Evolutionary conservation across 805 yeast species (phyloP).

Genomic region (Saccharomycopsis microspora): DNA sequence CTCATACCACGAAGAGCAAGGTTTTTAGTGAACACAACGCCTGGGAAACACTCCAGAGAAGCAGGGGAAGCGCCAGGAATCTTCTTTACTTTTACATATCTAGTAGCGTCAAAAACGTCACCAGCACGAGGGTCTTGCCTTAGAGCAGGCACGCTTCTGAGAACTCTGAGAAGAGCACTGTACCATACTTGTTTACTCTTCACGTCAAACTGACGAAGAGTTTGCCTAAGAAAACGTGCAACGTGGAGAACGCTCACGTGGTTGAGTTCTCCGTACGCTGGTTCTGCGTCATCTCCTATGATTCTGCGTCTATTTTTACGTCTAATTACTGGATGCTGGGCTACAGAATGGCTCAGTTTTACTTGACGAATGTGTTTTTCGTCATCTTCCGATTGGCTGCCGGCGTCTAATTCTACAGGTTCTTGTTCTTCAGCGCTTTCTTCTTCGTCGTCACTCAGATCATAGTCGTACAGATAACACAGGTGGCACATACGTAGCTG

Average conservation of each 20-base stretch:
- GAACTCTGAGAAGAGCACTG: slow-evolving; percentile 33
- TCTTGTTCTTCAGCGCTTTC: slow-evolving; percentile 6
- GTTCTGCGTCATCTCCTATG: background rate
- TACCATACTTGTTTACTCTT: slow-evolving; percentile 39
- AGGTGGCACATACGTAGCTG: slow-evolving; percentile 61
- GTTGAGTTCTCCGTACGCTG: slow-evolving; percentile 6
- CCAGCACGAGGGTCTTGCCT: slow-evolving; percentile 50
- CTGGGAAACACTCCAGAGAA: slow-evolving; percentile 57
- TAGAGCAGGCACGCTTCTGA: slow-evolving; percentile 45
- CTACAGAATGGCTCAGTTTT: background rate
- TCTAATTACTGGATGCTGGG: background rate
- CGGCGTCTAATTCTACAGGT: background rate
- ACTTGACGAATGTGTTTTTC: background rate
- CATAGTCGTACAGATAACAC: slow-evolving; percentile 48
- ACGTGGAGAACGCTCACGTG: slow-evolving; percentile 1
- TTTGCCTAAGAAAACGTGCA: slow-evolving; percentile 8
- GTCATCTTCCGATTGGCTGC: background rate
- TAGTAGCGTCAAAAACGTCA: slow-evolving; percentile 55
- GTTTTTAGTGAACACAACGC: slow-evolving; percentile 74
- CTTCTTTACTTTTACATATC: slow-evolving; percentile 77
- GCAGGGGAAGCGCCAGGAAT: slow-evolving; percentile 63
- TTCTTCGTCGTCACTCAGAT: slow-evolving; percentile 16
- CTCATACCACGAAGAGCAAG: slow-evolving; percentile 78
- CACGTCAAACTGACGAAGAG: slow-evolving; percentile 10
- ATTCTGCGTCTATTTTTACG: too few species aligned